phyloP scores from a whole-genome alignment of 2,329 filamentous ascomycete species.

The Fusarium floridanum region DNA sequence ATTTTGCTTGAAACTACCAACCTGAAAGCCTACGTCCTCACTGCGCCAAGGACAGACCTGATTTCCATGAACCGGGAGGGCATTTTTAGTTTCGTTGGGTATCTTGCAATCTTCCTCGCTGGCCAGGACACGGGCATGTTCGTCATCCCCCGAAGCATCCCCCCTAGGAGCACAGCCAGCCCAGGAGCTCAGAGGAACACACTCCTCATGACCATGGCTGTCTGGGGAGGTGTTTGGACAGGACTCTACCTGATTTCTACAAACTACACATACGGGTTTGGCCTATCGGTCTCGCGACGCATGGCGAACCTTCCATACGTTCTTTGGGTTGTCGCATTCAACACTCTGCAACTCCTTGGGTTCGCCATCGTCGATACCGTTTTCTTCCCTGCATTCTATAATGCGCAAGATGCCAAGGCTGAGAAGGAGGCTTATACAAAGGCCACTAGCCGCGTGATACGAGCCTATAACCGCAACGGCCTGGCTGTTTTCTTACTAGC shows the following conservation, averaged over 20 bases:
- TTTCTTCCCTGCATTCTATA: conserved; percentile 81
- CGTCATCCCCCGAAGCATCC: conserved; percentile 74
- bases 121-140: conserved; percentile 87
- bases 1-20: conserved; percentile 78
- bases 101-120: conserved; percentile 92
- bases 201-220: conserved; percentile 72
- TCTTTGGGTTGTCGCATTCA: conserved; percentile 93
- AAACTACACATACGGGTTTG: conserved; percentile 76
- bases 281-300: conserved; percentile 84
- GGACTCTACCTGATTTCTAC: conserved; percentile 78
- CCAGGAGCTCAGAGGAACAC: conserved; percentile 64
- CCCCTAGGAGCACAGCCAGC: conserved; percentile 56
- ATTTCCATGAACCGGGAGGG: conserved; percentile 94
- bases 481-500: conserved; percentile 87
- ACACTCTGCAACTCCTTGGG: conserved; percentile 82
- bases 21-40: conserved; percentile 86
- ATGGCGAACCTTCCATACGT: conserved; percentile 95
- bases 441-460: conserved; percentile 84
- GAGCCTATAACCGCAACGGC: conserved; percentile 90
- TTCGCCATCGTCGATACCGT: conserved; percentile 83
- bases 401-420: conserved; percentile 63
- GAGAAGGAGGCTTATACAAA: conserved; percentile 74
- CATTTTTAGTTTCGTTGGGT: conserved; percentile 93
- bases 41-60: conserved; percentile 81
- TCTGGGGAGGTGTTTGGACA: conserved; percentile 77